Evolutionary conservation across 768 basidiomycete genomes (phyloP), one percentile per base, ranked within the genome.

Genomic region (Amanita rimosa): DNA sequence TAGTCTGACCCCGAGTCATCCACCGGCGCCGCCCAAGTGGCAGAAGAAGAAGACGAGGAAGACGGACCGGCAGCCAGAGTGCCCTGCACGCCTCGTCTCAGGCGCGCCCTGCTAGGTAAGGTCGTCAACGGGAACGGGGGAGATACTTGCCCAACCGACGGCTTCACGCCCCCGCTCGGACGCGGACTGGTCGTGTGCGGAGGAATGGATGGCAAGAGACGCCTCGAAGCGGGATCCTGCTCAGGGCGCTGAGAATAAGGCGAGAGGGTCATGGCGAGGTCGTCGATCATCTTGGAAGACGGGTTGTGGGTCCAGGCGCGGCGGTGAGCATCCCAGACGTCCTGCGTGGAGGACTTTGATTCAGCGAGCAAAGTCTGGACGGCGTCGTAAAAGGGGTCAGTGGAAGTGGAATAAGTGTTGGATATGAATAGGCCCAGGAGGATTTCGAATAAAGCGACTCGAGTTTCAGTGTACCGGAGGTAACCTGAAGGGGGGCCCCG

Each of bases 401-500:
- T 36, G 7, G 52, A 50, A n/a, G 52, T 31, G 26, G 42, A 37
- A 41, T 50, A 54, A 38, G 42, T 38, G 47, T 45, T 51, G 36
- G 48, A 60, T 43, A 50, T 40, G 35, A 51, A 58, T n/a, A 61
- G 52, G 24, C 62, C 62, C 3, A 63, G 51, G 36, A 63, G 54
- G 27, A 59, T 60, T 38, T 63, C 60, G 35, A 63, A 54, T 10
- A 63, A 46, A 16, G 56, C 49, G 9, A 63, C 58, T 11, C 62
- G 55, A 2, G 60, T 63, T 52, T 63, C 62, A 6, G 56, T 62
- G 45, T 60, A 59, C 4, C 57, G 56, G 36, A 63, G 51, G 46
- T 63, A 63, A 4, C 62, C 62, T 16, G 60, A 62, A 3, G 62
- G 62, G 4, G 62, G 62, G 5, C 62, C 62, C 9, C 62, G 54